Percentiles rank a stretch among this genome's conserved stretches.
Evolutionary conservation across 192 early-diverging fungal species (phyloP).

Genomic region (Coemansia sp.): DNA sequence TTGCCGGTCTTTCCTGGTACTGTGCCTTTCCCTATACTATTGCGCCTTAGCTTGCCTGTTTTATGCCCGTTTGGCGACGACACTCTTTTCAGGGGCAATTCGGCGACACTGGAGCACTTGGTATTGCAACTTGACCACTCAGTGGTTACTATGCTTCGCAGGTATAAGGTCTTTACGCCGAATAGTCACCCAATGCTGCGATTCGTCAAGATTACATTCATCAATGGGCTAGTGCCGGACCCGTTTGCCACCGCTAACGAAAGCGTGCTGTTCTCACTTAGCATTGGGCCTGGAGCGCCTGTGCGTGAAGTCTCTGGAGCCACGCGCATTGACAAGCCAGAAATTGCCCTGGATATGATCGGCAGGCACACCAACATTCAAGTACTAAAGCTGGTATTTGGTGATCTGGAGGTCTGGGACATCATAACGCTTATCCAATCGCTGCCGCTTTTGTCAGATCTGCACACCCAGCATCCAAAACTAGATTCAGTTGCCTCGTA

Average conservation of each 20-base stretch:
- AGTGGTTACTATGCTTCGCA: not conserved
- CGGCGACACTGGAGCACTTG: not conserved
- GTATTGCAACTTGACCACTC: not conserved
- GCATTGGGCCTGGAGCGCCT: not conserved
- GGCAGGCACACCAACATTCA: not conserved
- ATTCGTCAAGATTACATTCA: not conserved
- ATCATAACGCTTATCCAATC: not conserved
- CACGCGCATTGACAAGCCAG: not conserved
- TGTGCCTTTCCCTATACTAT: conserved; percentile 2
- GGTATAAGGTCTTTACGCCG: not conserved
- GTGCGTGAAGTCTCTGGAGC: not conserved
- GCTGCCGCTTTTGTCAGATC: not conserved
- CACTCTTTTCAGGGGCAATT: conserved; percentile 7
- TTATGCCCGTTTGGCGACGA: conserved; percentile 15
- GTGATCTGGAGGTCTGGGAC: not conserved
- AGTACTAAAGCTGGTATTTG: not conserved
- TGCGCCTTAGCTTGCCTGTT: not conserved
- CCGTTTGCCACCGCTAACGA: not conserved
- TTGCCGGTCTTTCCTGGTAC: not conserved
- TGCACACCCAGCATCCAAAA: not conserved
- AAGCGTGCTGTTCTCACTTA: not conserved
- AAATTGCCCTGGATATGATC: not conserved
- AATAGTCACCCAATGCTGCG: not conserved
- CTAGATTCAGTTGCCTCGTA: not conserved
- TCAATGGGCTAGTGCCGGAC: not conserved